These are phyloP conservation scores for Rhizopus delemar DNA, from an alignment of 371 early-diverging fungal species.

Conservation along the genomic window DNA sequence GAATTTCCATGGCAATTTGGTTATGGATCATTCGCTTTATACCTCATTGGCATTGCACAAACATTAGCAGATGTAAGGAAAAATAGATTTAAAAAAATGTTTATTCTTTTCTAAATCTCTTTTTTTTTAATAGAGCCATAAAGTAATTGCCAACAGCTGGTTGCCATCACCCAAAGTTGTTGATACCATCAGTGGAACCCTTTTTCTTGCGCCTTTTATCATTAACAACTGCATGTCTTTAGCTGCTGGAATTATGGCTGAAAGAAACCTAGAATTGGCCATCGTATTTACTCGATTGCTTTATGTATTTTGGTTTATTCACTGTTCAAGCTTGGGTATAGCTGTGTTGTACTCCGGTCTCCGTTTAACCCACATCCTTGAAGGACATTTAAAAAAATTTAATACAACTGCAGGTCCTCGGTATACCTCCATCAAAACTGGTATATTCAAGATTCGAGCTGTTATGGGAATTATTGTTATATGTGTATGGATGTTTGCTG, in stretches of 20 bases:
- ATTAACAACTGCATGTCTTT: slow-evolving; percentile 40
- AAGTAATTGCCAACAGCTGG: slow-evolving; percentile 45
- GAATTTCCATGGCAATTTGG: slow-evolving; percentile 38
- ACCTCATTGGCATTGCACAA: slow-evolving; percentile 36
- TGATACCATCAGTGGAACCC: slow-evolving; percentile 36
- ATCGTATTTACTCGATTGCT: slow-evolving; percentile 35
- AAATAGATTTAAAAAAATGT: neutral
- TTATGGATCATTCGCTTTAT: slow-evolving; percentile 29
- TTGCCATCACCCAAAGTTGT: slow-evolving; percentile 44
- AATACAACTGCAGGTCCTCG: slow-evolving; percentile 33
- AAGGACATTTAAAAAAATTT: slow-evolving; percentile 36
- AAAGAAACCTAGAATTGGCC: slow-evolving; percentile 25
- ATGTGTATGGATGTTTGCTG: slow-evolving; percentile 32
- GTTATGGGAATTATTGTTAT: slow-evolving; percentile 28
- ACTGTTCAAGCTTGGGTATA: slow-evolving; percentile 27
- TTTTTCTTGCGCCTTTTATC: slow-evolving; percentile 40
- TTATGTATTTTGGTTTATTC: slow-evolving; percentile 50
- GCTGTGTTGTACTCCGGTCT: slow-evolving; percentile 42
- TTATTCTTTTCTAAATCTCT: neutral
- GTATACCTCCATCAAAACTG: slow-evolving; percentile 39
- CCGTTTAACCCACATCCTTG: slow-evolving; percentile 36
- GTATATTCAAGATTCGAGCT: slow-evolving; percentile 42
- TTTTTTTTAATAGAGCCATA: slow-evolving; percentile 37
- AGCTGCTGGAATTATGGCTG: slow-evolving; percentile 41
- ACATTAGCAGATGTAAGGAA: slow-evolving; percentile 32